Percentiles rank a stretch among this genome's conserved stretches.
Evolutionary conservation across 768 basidiomycete species (phyloP).

Genomic region (Dacryopinax primogenitus): DNA sequence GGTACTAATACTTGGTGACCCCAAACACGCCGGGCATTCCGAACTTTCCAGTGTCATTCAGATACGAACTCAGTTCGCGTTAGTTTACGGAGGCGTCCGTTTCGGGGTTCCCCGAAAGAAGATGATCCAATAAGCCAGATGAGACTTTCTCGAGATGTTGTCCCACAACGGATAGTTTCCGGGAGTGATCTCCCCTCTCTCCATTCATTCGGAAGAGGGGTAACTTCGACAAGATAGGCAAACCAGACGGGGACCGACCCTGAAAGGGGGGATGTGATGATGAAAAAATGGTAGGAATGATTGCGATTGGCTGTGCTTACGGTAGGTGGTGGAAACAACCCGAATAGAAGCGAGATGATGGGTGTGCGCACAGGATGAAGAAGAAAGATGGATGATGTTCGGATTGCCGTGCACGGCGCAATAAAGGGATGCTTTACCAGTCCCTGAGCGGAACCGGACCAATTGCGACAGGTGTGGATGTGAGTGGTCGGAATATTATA

Average conservation of each 20-base stretch:
- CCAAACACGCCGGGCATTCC: background rate
- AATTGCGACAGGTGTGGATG: background rate
- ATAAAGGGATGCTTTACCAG: background rate
- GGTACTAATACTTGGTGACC: background rate
- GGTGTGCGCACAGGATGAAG: background rate
- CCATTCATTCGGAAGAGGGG: too few relatives aligned
- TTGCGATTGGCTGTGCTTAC: slow-evolving; percentile 5
- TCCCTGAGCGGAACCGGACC: slow-evolving; percentile 1
- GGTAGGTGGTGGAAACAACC: background rate
- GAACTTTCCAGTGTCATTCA: background rate
- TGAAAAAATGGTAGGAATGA: background rate
- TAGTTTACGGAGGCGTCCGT: background rate
- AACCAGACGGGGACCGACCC: too few relatives aligned
- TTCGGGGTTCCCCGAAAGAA: background rate
- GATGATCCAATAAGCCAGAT: too few relatives aligned
- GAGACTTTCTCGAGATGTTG: too few relatives aligned
- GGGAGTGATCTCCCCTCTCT: too few relatives aligned
- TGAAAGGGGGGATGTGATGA: background rate
- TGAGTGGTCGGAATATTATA: background rate
- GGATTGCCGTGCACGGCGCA: background rate
- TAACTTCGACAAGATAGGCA: too few relatives aligned
- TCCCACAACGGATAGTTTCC: too few relatives aligned
- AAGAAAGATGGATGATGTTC: background rate
- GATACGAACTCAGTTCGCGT: background rate
- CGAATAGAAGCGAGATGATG: slow-evolving; percentile 5